Evolutionary conservation across 2,329 filamentous ascomycete genomes (phyloP), one percentile per base, ranked within the genome.

Genomic region (Aspergillus ochraceoroseus): DNA sequence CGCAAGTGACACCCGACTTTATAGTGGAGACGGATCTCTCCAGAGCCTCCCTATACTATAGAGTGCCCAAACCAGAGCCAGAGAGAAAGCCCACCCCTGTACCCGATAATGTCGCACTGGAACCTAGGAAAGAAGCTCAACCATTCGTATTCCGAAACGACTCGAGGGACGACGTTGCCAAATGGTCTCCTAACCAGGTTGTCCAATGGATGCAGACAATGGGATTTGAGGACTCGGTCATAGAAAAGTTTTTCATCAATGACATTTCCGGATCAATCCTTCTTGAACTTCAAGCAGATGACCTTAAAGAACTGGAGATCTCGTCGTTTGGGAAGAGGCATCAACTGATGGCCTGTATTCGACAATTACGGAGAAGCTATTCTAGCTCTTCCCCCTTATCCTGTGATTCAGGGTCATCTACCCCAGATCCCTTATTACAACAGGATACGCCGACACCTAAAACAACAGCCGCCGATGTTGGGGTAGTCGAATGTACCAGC

Each of bases 231-330:
- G 70, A 79, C 36, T 70, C 75, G 5, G 75, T 90, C 35, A 82
- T 92, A 7, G 82, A 94, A 56, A 86, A 84, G 53, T 95, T 98
- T 57, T 76, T 89, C 47, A 78, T 84, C 55, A 94, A 98, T 63
- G 90, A 98, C 59, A 95, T 98, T 62, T 87, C 83, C 17, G 90
- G 90, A 9, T 75, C 80, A 3, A 86, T 96, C 41, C 71, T 96
- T 13, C 80, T 94, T 37, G 88, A 90, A n/a, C 71, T 98, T 29
- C 88, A 94, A 59, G 89, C 90, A 53, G 87, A 94, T 49, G 89
- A 82, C 45, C 64, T 82, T 22, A 81, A 80, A 53, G 79, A 82
- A 54, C 66, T 82, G 8, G 76, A 75, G 35, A 80, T 82, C 31
- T 64, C 68, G 31, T 82, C 78, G 0, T 82, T 82, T 51, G 79